Evolutionary conservation across 2,329 filamentous ascomycete genomes (phyloP).

Genomic region (Atkinsonella hypoxylon): DNA sequence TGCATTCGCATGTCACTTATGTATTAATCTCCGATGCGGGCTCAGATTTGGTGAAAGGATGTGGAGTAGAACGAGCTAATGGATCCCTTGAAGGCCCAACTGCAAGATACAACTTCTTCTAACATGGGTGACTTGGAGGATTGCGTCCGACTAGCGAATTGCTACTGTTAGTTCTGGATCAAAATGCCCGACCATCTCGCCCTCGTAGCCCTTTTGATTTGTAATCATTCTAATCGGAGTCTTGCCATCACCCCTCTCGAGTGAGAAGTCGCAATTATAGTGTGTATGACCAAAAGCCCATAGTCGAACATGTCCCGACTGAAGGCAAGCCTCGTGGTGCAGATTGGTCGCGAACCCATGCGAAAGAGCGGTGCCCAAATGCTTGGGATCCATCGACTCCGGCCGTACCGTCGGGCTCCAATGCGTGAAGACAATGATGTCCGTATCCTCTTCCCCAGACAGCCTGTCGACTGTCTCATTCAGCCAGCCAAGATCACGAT

Average conservation of each 20-base stretch:
- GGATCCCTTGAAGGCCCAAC: too few relatives aligned
- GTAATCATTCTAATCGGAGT: constrained; percentile 22
- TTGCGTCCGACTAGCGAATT: too few relatives aligned
- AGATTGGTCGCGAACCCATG: constrained; percentile 29
- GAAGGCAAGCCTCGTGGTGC: constrained; percentile 22
- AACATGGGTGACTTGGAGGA: too few relatives aligned
- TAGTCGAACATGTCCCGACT: constrained; percentile 20
- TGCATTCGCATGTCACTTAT: too few relatives aligned
- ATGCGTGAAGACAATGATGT: constrained; percentile 29
- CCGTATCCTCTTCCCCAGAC: constrained; percentile 13
- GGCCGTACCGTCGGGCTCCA: constrained; percentile 26
- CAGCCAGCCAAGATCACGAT: constrained; percentile 29
- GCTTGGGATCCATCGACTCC: constrained; percentile 21
- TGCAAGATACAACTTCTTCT: too few relatives aligned
- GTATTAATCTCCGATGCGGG: too few relatives aligned
- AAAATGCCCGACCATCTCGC: constrained; percentile 22
- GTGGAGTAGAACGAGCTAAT: too few relatives aligned
- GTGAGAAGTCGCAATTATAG: constrained; percentile 29
- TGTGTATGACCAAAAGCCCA: constrained; percentile 41
- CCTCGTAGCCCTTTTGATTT: constrained; percentile 30
- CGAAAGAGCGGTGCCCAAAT: constrained; percentile 16
- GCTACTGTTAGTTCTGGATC: constrained; percentile 9
- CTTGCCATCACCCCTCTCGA: constrained; percentile 10
- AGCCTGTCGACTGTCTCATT: constrained; percentile 22
- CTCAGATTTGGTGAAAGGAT: too few relatives aligned